Base-by-base conservation (phyloP, 306 rosid genomes). In the Gynostemma pentaphyllum region DNA sequence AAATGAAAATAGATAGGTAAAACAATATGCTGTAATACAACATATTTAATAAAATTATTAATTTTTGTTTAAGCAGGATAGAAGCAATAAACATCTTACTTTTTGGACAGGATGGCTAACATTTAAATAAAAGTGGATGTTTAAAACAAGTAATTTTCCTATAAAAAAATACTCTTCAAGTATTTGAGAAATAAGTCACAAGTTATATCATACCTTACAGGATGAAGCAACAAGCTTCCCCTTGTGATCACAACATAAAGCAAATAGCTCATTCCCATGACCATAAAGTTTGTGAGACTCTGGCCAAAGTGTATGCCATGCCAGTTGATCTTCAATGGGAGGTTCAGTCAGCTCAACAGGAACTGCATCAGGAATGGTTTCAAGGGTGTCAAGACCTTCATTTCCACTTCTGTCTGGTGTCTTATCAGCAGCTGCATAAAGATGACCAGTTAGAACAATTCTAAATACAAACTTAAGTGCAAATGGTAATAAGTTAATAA, bases 271-370 rank as follows among this genome's bases (percentile, higher is more conserved):
- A 74, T 94, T 94, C 68, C 99, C 99, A 59, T 94, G 99, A 73
- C 97, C 99, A 59, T 94, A 94, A 66, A 94, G 94, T 72, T 94
- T 94, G 72, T 94, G 97, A 7, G 99, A 82, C 79, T 94, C 99
- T 51, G 97, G 99, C 99, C 97, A 88, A 9, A 92, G 87, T 24
- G 99, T 94, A 68, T 94, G 90, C 96, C 97, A 94, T 42, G 87
- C 87, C 42, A 94, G 75, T 82, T 94, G 99, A 76, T 94, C 97
- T 81, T 94, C 99, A 62, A 94, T 86, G 36, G 99, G 99, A 68
- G 97, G 89, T 72, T 88, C 86, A 47, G 94, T 81, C 66, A 94
- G 78, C 67, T 69, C 90, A 23, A 80, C 80, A 41, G 99, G 99
- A 76, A 86, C 79, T 15, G 94, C 97, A 34, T 94, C 90, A 0